phyloP scores from a whole-genome alignment of 805 yeast genomes.

The Saccharomycopsis sp. region DNA sequence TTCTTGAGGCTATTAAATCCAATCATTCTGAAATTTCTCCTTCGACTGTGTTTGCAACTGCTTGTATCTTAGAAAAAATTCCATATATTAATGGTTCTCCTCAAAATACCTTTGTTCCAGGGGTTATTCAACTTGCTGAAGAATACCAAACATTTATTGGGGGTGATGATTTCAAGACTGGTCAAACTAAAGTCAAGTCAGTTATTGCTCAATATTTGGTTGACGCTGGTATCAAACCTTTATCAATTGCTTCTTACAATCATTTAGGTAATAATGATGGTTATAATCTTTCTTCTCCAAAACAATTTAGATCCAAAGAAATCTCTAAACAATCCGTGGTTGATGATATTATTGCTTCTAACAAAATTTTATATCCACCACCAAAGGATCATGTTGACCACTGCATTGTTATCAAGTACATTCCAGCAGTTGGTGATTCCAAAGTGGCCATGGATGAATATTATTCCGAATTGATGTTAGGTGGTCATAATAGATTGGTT shows the following conservation, averaged over 20 bases:
- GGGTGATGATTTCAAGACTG: conserved; percentile 95
- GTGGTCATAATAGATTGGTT: conserved; percentile 91
- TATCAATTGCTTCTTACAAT: conserved; percentile 90
- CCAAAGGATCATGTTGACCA: conserved; percentile 76
- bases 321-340: conserved; percentile 88
- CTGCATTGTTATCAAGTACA: conserved; percentile 88
- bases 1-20: conserved; percentile 59
- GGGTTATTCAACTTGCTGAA: conserved; percentile 85
- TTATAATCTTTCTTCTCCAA: conserved; percentile 79
- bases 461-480: conserved; percentile 92
- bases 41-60: conserved; percentile 90
- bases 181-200: conserved; percentile 94
- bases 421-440: conserved; percentile 91
- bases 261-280: conserved; percentile 97
- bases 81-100: conserved; percentile 97
- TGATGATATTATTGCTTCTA: conserved; percentile 87
- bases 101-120: conserved; percentile 95
- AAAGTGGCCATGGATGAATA: conserved; percentile 99
- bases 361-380: conserved; percentile 72
- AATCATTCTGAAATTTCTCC: conserved; percentile 85
- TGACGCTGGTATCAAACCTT: conserved; percentile 94
- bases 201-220: conserved; percentile 92
- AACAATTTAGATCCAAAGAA: conserved; percentile 92
- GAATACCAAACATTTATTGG: conserved; percentile 68
- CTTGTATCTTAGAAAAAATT: conserved; percentile 75